Evolutionary conservation across 2,329 filamentous ascomycete species (phyloP), one percentile per base, ranked within the genome.

Genomic region (Arthrobotrys musiformis): DNA sequence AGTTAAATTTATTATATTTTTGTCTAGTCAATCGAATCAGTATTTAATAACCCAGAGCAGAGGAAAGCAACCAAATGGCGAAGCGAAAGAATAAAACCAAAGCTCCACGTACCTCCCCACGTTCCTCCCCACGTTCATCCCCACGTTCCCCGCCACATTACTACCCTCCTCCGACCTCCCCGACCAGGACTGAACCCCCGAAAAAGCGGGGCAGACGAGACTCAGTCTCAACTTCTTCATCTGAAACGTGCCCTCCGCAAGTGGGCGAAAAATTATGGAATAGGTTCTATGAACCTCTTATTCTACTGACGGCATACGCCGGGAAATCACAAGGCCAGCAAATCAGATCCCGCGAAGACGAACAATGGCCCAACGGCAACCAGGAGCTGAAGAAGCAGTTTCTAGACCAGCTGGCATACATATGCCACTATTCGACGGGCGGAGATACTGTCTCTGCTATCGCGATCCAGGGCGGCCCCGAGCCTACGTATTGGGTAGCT

Each of bases 391-490:
- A n/a, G 7, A 46, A 35, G n/a, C 56, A 33, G 30, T 69, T 58
- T 17, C 15, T 69, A 33, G 64, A 69, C 15, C 19, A 37, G 9
- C 37, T 69, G 19, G 64, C 64, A 0, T 69, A 69, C 17, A 8
- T 69, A n/a, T 69, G 64, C 9, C 24, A 69, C 37, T 69, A 46
- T 4, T 4, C 1, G 8, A 15, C 26, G 0, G 52, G 64, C 5
- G 64, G 64, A 4, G 50, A 60, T 48, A 69, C 64, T 11, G 64
- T 69, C 7, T 60, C 64, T 11, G 64, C 64, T 9, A 40, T 69
- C 15, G 64, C 64, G 1, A 35, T 69, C 1, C 19, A 69, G 13
- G 50, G 26, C 11, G 52, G 52, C 2, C 64, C 64, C 48, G 24
- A n/a, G 15, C 37, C 37, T 37, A 48, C 22, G 7, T 69, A 69